A percentile compares a stretch with the other conserved stretches of the same genome.
Evolutionary conservation across 495 filamentous ascomycete genomes (phyloP).

Genomic region (Xylaria curta): DNA sequence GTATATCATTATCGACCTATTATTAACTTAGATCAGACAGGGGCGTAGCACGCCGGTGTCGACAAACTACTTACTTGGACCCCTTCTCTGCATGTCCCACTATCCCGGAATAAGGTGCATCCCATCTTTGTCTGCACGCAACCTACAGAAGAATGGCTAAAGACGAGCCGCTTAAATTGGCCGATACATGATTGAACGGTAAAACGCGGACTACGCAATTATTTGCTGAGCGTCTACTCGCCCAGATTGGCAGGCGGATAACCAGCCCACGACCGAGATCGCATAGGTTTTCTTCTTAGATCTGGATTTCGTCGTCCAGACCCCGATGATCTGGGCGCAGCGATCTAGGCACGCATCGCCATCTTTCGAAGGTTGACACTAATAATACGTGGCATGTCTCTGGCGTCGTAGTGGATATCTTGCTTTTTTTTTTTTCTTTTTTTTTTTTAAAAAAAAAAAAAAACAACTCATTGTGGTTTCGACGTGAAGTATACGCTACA

Average conservation of each 20-base stretch:
- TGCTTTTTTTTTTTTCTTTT: not conserved
- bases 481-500: not conserved
- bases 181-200: not conserved
- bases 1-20: not conserved
- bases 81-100: not conserved
- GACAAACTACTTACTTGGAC: not conserved
- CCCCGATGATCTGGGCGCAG: not conserved
- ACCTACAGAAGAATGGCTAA: not conserved
- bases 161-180: not conserved
- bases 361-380: not conserved
- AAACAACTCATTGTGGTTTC: not conserved
- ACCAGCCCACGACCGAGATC: not conserved
- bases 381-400: not conserved
- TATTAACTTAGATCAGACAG: not conserved
- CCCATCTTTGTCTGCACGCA: not conserved
- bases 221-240: not conserved
- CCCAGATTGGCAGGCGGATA: not conserved
- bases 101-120: not conserved
- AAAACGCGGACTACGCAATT: slow-evolving; percentile 8
- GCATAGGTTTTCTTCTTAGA: not conserved
- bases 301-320: not conserved
- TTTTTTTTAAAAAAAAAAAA: too few species aligned
- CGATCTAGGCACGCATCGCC: not conserved
- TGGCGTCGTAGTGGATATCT: not conserved
- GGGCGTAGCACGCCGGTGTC: not conserved